Evolutionary conservation across 768 basidiomycete genomes (phyloP), one percentile per base, ranked within the genome.

Genomic region (Kockovaella imperatae): DNA sequence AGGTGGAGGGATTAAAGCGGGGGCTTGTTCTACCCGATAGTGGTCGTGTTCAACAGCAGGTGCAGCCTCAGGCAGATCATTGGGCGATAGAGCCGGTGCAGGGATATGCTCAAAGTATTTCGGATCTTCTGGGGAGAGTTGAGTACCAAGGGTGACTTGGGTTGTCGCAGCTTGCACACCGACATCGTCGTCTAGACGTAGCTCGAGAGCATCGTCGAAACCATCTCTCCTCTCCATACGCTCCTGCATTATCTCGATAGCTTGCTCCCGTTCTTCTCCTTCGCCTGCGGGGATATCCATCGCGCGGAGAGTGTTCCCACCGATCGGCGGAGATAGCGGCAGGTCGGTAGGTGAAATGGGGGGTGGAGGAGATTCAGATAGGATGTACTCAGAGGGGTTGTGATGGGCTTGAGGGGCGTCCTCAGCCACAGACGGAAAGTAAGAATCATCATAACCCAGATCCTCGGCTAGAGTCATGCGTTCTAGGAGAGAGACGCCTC

Each of bases 391-490:
- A 42, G 83, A 81, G 7, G 68, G 68, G 24, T 67, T 64, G 5
- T 40, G 60, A 34, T 50, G 26, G 29, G 30, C 8, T 36, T 13
- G 40, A 28, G 49, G 31, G 5, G 58, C 53, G 41, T 61, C 46
- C 30, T 56, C 36, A 47, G 62, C 54, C 25, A 53, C 48, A 14
- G 58, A 42, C 0, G 72, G 69, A 70, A 91, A 93, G 65, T 91
- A 93, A 0, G 83, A 77, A 13, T 84, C 87, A 63, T 89, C 82
- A 66, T 93, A 91, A 0, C 87, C 87, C 42, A 84, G 78, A 62
- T 91, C 89, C 65, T 96, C 90, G 5, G 84, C 88, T 64, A 89
- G 83, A 2, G 86, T 84, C 50, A 91, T 77, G 25, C 78, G 79
- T 21, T 80, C 76, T 5, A 84, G 72, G 30, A 82, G 77, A 0